Base-by-base conservation (phyloP, 352 stramenopile species). In the Salisapilia sapeloensis region DNA sequence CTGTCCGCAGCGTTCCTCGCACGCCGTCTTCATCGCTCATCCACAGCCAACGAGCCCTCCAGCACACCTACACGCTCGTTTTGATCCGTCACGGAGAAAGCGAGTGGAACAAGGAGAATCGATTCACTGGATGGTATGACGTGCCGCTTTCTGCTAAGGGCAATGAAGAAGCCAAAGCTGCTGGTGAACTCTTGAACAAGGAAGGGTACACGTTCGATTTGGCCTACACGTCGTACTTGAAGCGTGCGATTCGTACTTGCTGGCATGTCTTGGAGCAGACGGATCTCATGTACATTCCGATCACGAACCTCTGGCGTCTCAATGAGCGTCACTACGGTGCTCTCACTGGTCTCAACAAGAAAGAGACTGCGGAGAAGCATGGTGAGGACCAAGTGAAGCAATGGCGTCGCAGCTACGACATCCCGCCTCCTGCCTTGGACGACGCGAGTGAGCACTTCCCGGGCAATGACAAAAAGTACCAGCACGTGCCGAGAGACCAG, bases 351-450 rank as follows among this genome's bases (percentile, higher is more conserved):
- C 60, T 95, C 28, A 69, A 78, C 54, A 97, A 97, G 50, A 69
- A 76, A 24, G 75, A 87, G 19, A 93, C 81, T 2, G 85, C 91
- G 3, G 58, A 85, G 38, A 79, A 94, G 50, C 64, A 95, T 33
- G 86, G 91, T 20, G 64, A 85, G 26, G 85, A 96, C 19, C 57
- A 95, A 35, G 92, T 98, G 33, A 78, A 93, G 35, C 60, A 97
- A 45, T 99, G 95, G 95, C 71, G 95, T 45, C 77, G 95, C 38
- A 95, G 74, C 49, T 99, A 98, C 67, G 92, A 98, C 66, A 94
- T 97, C 45, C 94, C 94, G 37, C 95, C 95, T 14, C 95, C 95
- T 20, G 49, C 71, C 29, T 69, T 98, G 5, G 86, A 56, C 76
- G 97, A 61, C 30, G 46, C 65, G 33, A 93, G 92, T 51, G 53